Evolutionary conservation across 1,139 yeast species (phyloP), one percentile per base, ranked within the genome.

Genomic region (Suhomyces wounanorum): DNA sequence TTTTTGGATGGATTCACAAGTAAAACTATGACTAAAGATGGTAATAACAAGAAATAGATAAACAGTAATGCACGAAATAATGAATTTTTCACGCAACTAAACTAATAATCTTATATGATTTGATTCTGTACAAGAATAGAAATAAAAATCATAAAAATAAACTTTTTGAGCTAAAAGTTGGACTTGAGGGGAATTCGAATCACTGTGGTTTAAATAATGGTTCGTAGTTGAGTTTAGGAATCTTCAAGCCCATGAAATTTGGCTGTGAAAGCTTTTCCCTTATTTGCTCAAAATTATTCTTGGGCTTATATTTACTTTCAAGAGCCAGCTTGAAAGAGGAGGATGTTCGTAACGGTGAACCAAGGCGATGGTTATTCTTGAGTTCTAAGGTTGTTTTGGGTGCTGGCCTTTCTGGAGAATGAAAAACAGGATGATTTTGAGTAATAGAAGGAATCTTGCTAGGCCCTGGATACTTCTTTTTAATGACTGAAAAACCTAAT

Each of bases 1-100:
- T 77, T 72, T 55, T 64, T 75, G 49, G 81, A 77, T 51, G 81
- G 81, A 17, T 73, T 74, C 51, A 77, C 81, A 14, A 75, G 79
- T 55, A 71, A 66, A 52, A 74, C 81, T 4, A 71, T 75, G 72
- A 59, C 59, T 17, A 51, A 51, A 26, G 49, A 47, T 13, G 43
- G 41, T 1, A 45, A 43, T 14, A 37, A 49, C n/a, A 41, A 43
- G 30, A 45, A 41, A 41, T 33, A 38, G 40, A 42, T 25, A 13
- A 41, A 35, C 56, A 75, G 81, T 46, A 74, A 78, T 54, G 69
- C 73, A 39, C 66, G 79, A 44, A 40, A 36, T 36, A 14, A 45
- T 30, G 43, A 21, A 21, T 21, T 21, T 21, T 21, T 21, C 23
- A 21, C 23, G 6, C 23, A 21, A 6, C 23, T 21, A 6, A 21